Evolutionary conservation across 2,329 filamentous ascomycete species (phyloP), one percentile per base, ranked within the genome.

Genomic region (Stylonectria norvegica): DNA sequence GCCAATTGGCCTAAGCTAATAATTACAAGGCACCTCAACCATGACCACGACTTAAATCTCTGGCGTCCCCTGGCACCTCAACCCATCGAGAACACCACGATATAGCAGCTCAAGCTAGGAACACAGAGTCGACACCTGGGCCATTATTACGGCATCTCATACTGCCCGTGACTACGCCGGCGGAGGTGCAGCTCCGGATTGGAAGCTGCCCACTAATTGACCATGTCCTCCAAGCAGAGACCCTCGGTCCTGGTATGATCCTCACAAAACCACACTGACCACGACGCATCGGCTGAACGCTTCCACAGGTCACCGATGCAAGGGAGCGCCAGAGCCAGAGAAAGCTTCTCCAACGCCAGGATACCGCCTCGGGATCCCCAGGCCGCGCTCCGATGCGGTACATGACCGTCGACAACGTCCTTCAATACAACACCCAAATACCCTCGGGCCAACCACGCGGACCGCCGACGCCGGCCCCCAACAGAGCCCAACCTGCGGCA

Each of bases 391-490:
- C 75, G 52, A 90, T 81, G 71, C 86, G 80, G 56, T 86, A 86
- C 64, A 88, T 97, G 61, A 83, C 81, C 1, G 91, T 98, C 64
- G 93, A 98, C 69, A 95, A 91, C 61, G 86, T 97, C 50, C 81
- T 98, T 5, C 89, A 95, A 63, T 88, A 95, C 69, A 85, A 89
- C 44, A 93, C 89, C 35, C 90, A 96, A 59, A 93, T 98, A 28
- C 93, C 93, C 2, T 97, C 93, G 1, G 90, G 89, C 57, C 91
- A 96, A 64, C 87, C 89, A 40, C 83, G 93, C 27, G 75, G 79
- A 1, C 85, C 86, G 2, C 83, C 81, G 5, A 69, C 72, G 20
- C 65, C 71, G 19, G 66, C 54, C 64, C 74, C n/a, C n/a, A n/a
- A n/a, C n/a, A n/a, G n/a, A n/a, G n/a, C n/a, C n/a, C n/a, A n/a